Evolutionary conservation across 2,329 filamentous ascomycete species (phyloP), one percentile per base, ranked within the genome.

Genomic region (Passalora sequoiae): DNA sequence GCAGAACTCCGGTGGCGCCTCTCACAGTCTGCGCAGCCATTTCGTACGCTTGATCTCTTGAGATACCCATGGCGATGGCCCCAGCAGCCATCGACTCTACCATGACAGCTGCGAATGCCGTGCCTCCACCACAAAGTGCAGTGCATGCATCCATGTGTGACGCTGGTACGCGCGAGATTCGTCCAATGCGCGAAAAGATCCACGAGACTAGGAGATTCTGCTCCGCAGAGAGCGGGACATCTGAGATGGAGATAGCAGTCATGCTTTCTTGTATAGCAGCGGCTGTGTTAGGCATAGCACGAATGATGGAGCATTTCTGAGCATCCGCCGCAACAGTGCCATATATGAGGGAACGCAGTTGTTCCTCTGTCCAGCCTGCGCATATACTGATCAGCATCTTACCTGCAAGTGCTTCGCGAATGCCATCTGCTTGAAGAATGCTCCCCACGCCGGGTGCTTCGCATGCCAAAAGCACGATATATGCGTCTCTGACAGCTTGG

Each of bases 281-380:
- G 8, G 87, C 86, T 0, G 85, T 89, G 69, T 94, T 94, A 55
- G 87, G 87, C 78, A 94, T 88, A 42, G 84, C 86, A 22, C 87
- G 76, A 4, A 94, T 81, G 32, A 92, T 74, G 30, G 77, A 72
- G 65, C 78, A 84, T 28, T 71, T 68, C 20, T 72, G 70, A 43
- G 69, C 66, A 49, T 72, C 66, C n/a, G 67, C 65, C 6, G 9
- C 8, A 20, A n/a, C n/a, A 17, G n/a, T 24, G 19, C 74, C 73
- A 57, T 75, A 74, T 56, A 91, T 66, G 22, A 78, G 75, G 12
- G 69, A 67, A 58, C 83, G 76, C 50, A 46, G 12, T 57, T 89
- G 80, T 37, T 77, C 66, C 12, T 80, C 77, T 2, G 83, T 80
- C 16, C 92, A 78, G 44, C 89, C 89, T 4, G 86, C 86, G 48